These are phyloP conservation scores for Fusarium sp. DNA, from an alignment of 2,329 filamentous ascomycete species.

Conservation along the genomic window DNA sequence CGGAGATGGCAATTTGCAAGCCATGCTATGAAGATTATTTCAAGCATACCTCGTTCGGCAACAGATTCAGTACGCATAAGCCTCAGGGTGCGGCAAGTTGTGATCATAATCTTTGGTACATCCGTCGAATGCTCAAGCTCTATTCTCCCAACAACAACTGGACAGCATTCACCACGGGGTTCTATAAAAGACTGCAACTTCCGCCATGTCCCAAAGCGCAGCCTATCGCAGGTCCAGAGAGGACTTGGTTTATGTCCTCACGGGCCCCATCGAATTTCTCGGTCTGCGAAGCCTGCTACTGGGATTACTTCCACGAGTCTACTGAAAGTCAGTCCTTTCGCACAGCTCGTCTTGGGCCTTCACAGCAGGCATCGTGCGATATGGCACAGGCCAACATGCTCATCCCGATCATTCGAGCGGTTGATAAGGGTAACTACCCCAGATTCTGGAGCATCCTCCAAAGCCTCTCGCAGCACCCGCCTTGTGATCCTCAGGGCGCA, in stretches of 20 bases:
- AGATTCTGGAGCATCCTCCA: not conserved
- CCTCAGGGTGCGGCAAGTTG: not conserved
- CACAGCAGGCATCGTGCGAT: not conserved
- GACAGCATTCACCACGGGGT: not conserved
- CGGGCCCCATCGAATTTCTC: not conserved
- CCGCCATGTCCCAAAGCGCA: not conserved
- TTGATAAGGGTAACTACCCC: not conserved
- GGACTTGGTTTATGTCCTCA: not conserved
- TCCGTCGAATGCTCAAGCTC: not conserved
- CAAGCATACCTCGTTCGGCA: not conserved
- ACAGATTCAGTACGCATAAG: not conserved
- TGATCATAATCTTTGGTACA: not conserved
- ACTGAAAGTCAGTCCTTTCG: not conserved
- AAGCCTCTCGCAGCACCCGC: not conserved
- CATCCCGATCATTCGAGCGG: not conserved
- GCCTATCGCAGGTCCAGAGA: not conserved
- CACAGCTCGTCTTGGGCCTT: not conserved
- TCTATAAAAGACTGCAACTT: not conserved
- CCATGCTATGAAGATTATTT: not conserved
- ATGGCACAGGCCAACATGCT: not conserved
- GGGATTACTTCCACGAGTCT: not conserved
- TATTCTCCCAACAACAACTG: not conserved
- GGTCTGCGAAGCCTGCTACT: not conserved
- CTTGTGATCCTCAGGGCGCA: not conserved
- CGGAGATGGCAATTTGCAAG: not conserved